Base-by-base conservation (phyloP, 768 basidiomycete genomes). In the Pholiota molesta region DNA sequence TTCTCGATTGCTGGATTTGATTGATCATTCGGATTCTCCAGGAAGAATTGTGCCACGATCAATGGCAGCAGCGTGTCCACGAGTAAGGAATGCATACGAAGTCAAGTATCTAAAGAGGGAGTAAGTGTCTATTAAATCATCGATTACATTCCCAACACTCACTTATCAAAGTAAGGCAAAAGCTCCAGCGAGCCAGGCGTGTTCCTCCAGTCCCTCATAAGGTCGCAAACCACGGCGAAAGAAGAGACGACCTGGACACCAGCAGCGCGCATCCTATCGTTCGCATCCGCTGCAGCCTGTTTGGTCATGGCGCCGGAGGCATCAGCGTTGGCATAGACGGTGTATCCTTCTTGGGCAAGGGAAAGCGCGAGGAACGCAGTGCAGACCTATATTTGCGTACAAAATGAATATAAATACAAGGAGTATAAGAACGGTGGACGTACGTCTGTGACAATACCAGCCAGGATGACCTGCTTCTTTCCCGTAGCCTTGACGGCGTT, bases 121-220 rank as follows among this genome's bases (percentile, higher is more conserved):
- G 47, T 37, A 66, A 44, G 8, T 17, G 16, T 2, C 28, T 6
- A 26, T 6, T n/a, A n/a, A 7, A 42, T 17, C 8, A 28, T 16
- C 19, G 17, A 10, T 40, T 3, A 19, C 14, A 28, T 3, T 47
- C 13, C 28, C 37, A 19, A 31, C 7, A 75, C 79, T 42, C 58
- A 83, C 81, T 72, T 74, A 66, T 81, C 80, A 60, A 77, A 80
- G 71, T 69, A 83, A 1, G 81, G 80, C 54, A 81, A 54, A 66
- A 82, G 60, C 66, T 82, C 73, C 17, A 53, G 17, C 1, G 79
- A 65, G 3, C 81, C 81, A n/a, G 83, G 81, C 5, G 77, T 78
- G 64, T 75, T 73, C 58, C 80, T 77, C 83, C 83, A 84, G 68
- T 84, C 81, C 44, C 81, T 70, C 81, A 84, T 81, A 40, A 83